phyloP scores from a whole-genome alignment of 495 filamentous ascomycete species.

The Tuber borchii region DNA sequence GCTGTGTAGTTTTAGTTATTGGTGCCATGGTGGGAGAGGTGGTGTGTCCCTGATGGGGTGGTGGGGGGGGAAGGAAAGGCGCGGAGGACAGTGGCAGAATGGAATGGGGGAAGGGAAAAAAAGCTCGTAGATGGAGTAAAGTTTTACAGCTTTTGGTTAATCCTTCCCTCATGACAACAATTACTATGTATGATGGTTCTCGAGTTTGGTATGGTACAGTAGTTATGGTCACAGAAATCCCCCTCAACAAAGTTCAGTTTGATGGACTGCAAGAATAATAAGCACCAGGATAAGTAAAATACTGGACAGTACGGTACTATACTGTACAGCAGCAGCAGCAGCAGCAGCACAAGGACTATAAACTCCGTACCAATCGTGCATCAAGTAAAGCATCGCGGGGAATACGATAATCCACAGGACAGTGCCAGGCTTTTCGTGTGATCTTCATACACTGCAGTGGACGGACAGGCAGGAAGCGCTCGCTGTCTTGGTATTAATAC shows the following conservation, averaged over 20 bases:
- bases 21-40: conserved; percentile 4
- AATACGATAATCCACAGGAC: not conserved
- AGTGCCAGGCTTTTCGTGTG: not conserved
- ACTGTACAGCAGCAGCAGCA: too few relatives aligned
- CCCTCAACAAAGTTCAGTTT: not conserved
- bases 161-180: not conserved
- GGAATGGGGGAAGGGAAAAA: not conserved
- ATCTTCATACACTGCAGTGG: not conserved
- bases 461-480: not conserved
- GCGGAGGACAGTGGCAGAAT: not conserved
- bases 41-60: not conserved
- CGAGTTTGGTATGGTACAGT: not conserved
- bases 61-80: not conserved
- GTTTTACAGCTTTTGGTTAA: not conserved
- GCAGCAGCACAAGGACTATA: not conserved
- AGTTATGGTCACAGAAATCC: not conserved
- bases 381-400: not conserved
- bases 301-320: too few relatives aligned
- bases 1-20: conserved; percentile 4
- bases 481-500: not conserved
- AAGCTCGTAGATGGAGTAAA: not conserved
- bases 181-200: not conserved
- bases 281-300: not conserved
- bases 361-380: not conserved
- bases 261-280: not conserved